Percentiles rank a stretch among this genome's conserved stretches.
Conservation (phyloP, 768 basidiomycete genomes). For the Hygrophorus pudorinus region DNA sequence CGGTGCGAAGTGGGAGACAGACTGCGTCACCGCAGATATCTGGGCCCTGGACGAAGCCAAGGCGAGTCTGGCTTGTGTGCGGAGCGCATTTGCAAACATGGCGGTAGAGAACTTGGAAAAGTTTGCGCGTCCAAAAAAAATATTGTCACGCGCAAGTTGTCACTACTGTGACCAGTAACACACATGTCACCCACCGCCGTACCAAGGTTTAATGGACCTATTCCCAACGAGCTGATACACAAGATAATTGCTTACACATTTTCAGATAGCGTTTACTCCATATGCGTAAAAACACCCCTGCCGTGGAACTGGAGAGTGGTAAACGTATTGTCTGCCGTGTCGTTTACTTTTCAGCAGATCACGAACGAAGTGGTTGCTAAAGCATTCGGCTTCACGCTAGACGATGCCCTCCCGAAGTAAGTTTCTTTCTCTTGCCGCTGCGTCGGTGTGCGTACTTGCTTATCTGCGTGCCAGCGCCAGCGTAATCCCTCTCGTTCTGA, state of each 20-base stretch:
- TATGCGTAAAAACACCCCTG: too few relatives aligned
- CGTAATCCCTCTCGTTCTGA: too few relatives aligned
- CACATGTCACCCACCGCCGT: too few relatives aligned
- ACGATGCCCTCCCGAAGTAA: too few relatives aligned
- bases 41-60: slow-evolving; percentile 17
- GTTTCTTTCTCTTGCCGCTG: too few relatives aligned
- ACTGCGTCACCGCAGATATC: neutral
- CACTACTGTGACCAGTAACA: too few relatives aligned
- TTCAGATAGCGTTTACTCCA: too few relatives aligned
- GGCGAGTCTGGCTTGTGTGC: slow-evolving; percentile 24
- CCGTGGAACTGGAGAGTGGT: neutral
- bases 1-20: slow-evolving; percentile 1
- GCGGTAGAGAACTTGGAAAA: slow-evolving; percentile 9
- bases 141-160: neutral
- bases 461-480: too few relatives aligned
- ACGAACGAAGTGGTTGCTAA: slow-evolving; percentile 1
- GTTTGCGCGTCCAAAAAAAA: neutral
- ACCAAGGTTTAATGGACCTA: too few relatives aligned
- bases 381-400: neutral
- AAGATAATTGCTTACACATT: too few relatives aligned
- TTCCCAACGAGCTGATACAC: too few relatives aligned
- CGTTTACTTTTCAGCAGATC: slow-evolving; percentile 3
- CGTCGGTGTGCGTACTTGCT: too few relatives aligned
- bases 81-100: slow-evolving; percentile 30
- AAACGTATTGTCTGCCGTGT: neutral